Evolutionary conservation across 2,329 filamentous ascomycete genomes (phyloP).

Genomic region (Cordyceps tenuipes): DNA sequence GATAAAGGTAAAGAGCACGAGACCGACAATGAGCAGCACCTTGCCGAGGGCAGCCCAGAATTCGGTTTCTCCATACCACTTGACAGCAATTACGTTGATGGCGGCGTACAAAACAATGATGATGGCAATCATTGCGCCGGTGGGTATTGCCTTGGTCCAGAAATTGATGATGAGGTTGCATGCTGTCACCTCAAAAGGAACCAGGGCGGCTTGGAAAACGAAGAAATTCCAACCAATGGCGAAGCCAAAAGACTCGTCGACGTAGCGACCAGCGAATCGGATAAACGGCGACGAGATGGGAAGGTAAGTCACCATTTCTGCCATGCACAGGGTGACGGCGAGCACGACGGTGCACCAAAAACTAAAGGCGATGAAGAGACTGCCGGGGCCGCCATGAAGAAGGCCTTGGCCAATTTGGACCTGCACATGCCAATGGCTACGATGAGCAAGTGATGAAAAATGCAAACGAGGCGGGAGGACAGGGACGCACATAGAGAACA

Average conservation of each 20-base stretch:
- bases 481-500: conserved; percentile 41
- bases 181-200: conserved; percentile 60
- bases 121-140: conserved; percentile 53
- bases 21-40: conserved; percentile 60
- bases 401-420: conserved; percentile 50
- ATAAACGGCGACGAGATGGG: conserved; percentile 74
- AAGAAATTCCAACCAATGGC: conserved; percentile 70
- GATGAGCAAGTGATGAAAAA: neutral
- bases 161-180: conserved; percentile 56
- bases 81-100: conserved; percentile 65
- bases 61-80: conserved; percentile 70
- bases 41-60: conserved; percentile 69
- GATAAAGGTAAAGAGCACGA: conserved; percentile 72
- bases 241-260: conserved; percentile 68
- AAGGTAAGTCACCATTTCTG: conserved; percentile 70
- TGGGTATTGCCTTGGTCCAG: conserved; percentile 53
- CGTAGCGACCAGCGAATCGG: conserved; percentile 65
- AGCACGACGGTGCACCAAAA: conserved; percentile 56
- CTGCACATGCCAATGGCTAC: conserved; percentile 22
- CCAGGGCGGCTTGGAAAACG: conserved; percentile 57
- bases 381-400: conserved; percentile 50
- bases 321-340: conserved; percentile 52
- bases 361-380: conserved; percentile 50
- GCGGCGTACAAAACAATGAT: conserved; percentile 35
- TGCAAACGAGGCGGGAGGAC: conserved; percentile 10